Conservation (phyloP, 139 green algal genomes). For the Chlamydomonas eustigma region DNA sequence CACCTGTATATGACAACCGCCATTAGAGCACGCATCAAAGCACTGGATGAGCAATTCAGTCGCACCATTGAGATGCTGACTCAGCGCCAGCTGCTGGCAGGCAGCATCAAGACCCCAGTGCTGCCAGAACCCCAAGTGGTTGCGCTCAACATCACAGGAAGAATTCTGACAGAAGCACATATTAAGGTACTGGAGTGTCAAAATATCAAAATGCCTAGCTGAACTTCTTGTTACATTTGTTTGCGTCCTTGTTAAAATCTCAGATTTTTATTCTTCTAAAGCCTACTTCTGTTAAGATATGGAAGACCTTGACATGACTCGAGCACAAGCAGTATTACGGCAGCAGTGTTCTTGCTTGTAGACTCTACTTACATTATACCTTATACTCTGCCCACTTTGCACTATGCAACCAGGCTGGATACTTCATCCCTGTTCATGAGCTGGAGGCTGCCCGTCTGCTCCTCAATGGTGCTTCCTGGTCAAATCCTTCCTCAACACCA, state of each 20-base stretch:
- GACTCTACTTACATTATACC: no score
- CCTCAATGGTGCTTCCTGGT: slow-evolving; percentile 25
- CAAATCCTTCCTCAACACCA: neutral
- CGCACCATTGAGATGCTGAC: slow-evolving; percentile 22
- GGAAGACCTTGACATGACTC: no score
- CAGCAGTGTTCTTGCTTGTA: no score
- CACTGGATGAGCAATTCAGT: slow-evolving; percentile 19
- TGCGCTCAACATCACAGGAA: slow-evolving; percentile 18
- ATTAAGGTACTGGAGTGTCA: no score
- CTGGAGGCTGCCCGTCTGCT: neutral
- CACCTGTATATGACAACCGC: slow-evolving; percentile 36
- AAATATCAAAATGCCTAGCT: no score
- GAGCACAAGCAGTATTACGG: no score
- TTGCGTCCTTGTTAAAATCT: no score
- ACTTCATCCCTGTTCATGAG: slow-evolving; percentile 30
- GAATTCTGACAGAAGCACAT: slow-evolving; percentile 22
- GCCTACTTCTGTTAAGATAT: no score
- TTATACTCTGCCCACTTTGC: no score
- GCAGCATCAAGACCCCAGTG: neutral
- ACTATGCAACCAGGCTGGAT: no score
- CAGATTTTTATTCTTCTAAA: no score
- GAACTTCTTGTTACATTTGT: no score
- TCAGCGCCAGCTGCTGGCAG: neutral
- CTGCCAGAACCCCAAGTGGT: slow-evolving; percentile 27
- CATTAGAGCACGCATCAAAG: slow-evolving; percentile 18